Base-by-base conservation (phyloP, 306 rosid genomes). In the Hippophae tibetana region DNA sequence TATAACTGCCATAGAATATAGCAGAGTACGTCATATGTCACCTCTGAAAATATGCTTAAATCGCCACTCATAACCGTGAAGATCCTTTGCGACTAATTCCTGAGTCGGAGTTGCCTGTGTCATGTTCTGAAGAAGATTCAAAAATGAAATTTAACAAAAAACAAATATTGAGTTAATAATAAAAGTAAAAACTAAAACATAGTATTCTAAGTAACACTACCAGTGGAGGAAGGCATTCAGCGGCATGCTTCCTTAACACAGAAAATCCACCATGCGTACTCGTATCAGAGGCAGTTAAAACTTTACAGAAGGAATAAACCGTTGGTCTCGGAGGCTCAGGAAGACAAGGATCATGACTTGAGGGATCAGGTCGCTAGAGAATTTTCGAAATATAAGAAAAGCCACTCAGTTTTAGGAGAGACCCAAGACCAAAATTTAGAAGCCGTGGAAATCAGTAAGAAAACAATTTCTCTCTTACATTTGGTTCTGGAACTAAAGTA, bases 241-340 rank as follows among this genome's bases (percentile, higher is more conserved):
- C 87, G 45, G 98, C 98, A 38, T 92, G 98, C 77, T 85, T 92
- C 46, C 98, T 78, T 3, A 85, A 82, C 75, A 92, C 93, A 12
- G 98, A 92, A 77, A 92, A 92, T 23, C 98, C 98, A 0, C 98
- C 98, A 71, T 92, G 98, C 13, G 98, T 92, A 70, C 98, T 92
- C 0, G 98, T 92, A 75, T 92, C 98, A 1, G 96, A 92, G 3
- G 96, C 95, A 8, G 98, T 92, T 47, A 92, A 74, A 50, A 88
- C 84, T 80, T 92, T 92, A 79, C 79, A 69, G 82, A 92, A 92
- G 0, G 89, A 62, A 69, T 85, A 82, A 44, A 82, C 80, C 3
- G 60, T 61, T 0, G 86, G 81, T 58, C 72, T 81, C 14, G 69
- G 75, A 68, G 57, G 65, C 53, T 85, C 93, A 12, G 60, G 43